Evolutionary conservation across 2,329 filamentous ascomycete genomes (phyloP).

Genomic region (Rutstroemia sp.): DNA sequence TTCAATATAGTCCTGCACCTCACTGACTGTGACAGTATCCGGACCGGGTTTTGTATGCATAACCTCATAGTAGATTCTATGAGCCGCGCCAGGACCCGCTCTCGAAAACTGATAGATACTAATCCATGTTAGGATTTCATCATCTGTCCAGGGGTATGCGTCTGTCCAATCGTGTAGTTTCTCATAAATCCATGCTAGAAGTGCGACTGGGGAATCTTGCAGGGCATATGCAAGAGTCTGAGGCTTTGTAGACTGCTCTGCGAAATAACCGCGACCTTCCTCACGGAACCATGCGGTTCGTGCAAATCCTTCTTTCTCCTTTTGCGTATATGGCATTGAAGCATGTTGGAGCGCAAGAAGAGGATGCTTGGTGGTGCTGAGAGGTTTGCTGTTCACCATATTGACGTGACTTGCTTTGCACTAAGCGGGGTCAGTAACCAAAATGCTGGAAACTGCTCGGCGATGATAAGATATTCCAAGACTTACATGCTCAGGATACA

Average conservation of each 20-base stretch:
- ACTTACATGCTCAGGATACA: conserved; percentile 42
- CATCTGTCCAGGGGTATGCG: conserved; percentile 63
- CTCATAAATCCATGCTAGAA: conserved; percentile 75
- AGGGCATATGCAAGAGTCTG: conserved; percentile 65
- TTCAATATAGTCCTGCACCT: conserved; percentile 19
- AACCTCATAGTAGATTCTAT: conserved; percentile 66
- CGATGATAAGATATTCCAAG: no score
- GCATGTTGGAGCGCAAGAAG: conserved; percentile 8
- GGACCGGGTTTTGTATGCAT: conserved; percentile 32
- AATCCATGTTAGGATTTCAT: conserved; percentile 70
- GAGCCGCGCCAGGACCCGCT: conserved; percentile 59
- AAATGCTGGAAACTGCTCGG: neutral
- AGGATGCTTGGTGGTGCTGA: conserved; percentile 1
- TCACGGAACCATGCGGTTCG: conserved; percentile 15
- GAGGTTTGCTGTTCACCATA: neutral
- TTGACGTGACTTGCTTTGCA: conserved; percentile 43
- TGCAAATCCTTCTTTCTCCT: conserved; percentile 13
- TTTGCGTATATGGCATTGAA: neutral
- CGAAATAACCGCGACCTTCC: conserved; percentile 17
- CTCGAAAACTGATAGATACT: conserved; percentile 65
- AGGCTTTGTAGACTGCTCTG: conserved; percentile 41
- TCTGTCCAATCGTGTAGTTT: conserved; percentile 75
- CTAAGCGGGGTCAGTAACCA: conserved; percentile 16
- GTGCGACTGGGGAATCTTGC: conserved; percentile 59
- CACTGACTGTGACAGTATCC: conserved; percentile 20